These are phyloP conservation scores for Candida sakaeoensis DNA, from an alignment of 805 yeast species.

Conservation along the genomic window DNA sequence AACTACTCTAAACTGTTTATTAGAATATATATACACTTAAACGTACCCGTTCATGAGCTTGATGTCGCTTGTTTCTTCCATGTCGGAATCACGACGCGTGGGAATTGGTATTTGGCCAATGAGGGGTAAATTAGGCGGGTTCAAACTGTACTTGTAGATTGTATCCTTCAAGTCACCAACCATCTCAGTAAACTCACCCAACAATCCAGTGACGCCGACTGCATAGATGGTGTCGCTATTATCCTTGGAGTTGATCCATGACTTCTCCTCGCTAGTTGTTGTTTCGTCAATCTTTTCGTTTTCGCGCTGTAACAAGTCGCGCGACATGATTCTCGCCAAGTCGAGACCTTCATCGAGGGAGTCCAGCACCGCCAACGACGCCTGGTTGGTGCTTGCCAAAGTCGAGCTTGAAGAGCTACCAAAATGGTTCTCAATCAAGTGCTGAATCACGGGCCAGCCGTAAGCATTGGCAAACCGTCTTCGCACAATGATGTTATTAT, in stretches of 20 bases:
- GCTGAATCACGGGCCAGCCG: constrained; percentile 93
- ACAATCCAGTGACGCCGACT: constrained; percentile 71
- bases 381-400: too few species aligned
- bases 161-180: constrained; percentile 44
- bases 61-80: constrained; percentile 12
- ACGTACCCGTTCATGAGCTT: constrained; percentile 22
- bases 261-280: constrained; percentile 20
- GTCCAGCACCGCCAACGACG: constrained; percentile 16
- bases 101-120: constrained; percentile 9
- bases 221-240: constrained; percentile 38
- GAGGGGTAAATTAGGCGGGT: constrained; percentile 7
- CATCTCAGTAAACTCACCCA: constrained; percentile 60
- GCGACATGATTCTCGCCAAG: constrained; percentile 25
- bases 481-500: constrained; percentile 86
- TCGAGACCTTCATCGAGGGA: constrained; percentile 27
- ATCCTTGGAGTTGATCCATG: constrained; percentile 51
- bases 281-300: constrained; percentile 31
- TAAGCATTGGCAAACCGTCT: constrained; percentile 87
- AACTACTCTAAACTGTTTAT: too few species aligned
- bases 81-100: constrained; percentile 3
- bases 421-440: constrained; percentile 69
- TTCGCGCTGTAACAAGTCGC: constrained; percentile 34
- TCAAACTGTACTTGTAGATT: constrained; percentile 19
- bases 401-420: too few species aligned
- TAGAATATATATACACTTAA: constrained; percentile 26